phyloP scores from a whole-genome alignment of 139 green algal genomes.

The Chlorella sp. region DNA sequence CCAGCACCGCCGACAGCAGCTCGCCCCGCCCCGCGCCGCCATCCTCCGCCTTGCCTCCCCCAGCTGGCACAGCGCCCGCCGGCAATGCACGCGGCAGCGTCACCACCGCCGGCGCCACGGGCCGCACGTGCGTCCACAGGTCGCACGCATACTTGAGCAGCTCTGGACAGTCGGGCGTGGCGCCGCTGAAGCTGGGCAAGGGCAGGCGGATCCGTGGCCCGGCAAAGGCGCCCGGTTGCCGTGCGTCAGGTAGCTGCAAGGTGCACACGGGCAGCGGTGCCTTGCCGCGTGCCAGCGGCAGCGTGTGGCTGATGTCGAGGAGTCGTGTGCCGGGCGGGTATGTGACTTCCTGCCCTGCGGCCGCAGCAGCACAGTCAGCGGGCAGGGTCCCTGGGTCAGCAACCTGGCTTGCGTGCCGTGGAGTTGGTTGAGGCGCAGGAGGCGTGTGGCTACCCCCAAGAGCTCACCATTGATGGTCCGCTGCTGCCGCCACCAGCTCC shows the following conservation, averaged over 20 bases:
- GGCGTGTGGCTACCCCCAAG: too few relatives aligned
- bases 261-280: slow-evolving; percentile 41
- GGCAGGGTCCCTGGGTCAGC: too few relatives aligned
- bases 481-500: slow-evolving; percentile 15
- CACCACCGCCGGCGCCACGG: slow-evolving; percentile 32
- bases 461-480: neutral
- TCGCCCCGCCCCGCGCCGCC: slow-evolving; percentile 22
- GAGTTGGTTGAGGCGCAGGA: too few relatives aligned
- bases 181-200: slow-evolving; percentile 79
- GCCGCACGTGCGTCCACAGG: slow-evolving; percentile 58
- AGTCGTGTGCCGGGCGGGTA: too few relatives aligned
- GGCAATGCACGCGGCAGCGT: slow-evolving; percentile 2
- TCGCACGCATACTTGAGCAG: slow-evolving; percentile 77
- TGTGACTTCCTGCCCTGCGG: too few relatives aligned
- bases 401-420: too few relatives aligned
- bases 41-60: neutral
- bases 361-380: too few relatives aligned
- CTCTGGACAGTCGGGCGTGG: slow-evolving; percentile 53
- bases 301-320: too few relatives aligned
- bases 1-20: slow-evolving; percentile 54
- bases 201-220: slow-evolving; percentile 36
- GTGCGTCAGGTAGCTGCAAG: slow-evolving; percentile 40
- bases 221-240: neutral
- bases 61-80: neutral
- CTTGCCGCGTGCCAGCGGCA: too few relatives aligned